Evolutionary conservation across 768 basidiomycete species (phyloP), one percentile per base, ranked within the genome.

Genomic region (Fistulinella prunicolor): DNA sequence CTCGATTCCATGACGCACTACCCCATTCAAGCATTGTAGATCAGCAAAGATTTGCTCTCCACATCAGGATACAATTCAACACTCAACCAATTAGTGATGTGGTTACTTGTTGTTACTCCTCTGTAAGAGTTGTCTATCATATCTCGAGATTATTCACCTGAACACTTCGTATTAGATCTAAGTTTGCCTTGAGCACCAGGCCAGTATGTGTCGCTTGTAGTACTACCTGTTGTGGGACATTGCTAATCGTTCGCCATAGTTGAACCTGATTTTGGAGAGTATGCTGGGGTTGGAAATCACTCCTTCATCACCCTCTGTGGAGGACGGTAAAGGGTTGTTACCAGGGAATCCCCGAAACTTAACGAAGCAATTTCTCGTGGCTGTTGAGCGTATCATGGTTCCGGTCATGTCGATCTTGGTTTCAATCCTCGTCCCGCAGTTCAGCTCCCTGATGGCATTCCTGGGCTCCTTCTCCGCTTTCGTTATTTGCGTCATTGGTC

Each of bases 391-490:
- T 43, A 66, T 82, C 21, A 53, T 70, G 43, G 65, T 93, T 37
- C 80, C 86, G 1, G 55, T 75, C 9, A 58, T 83, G 28, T 78
- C 85, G 20, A 83, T 90, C 12, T 63, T 67, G 26, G 80, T 86
- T 21, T 91, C 93, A 17, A 85, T 92, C 48, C 62, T 79, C 43
- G 65, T 94, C 19, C 92, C 92, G 6, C 79, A 88, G 45, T 94
- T 94, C 67, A 82, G 84, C 53, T 75, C 82, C 5, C 72, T 86
- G 66, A 92, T 94, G 88, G 89, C 91, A 1, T 89, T 96, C 65
- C 72, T 97, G 44, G 94, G 94, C 3, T 85, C 89, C n/a, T 91
- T 92, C 65, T 83, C 85, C 29, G 87, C 91, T 0, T 83, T 83
- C 54, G 70, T 83, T 59, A 75, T 91, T 20, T 88, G 86, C 52